Evolutionary conservation across 108 stramenopile genomes (phyloP), one percentile per base, ranked within the genome.

Genomic region (Schizochytrium sp.): DNA sequence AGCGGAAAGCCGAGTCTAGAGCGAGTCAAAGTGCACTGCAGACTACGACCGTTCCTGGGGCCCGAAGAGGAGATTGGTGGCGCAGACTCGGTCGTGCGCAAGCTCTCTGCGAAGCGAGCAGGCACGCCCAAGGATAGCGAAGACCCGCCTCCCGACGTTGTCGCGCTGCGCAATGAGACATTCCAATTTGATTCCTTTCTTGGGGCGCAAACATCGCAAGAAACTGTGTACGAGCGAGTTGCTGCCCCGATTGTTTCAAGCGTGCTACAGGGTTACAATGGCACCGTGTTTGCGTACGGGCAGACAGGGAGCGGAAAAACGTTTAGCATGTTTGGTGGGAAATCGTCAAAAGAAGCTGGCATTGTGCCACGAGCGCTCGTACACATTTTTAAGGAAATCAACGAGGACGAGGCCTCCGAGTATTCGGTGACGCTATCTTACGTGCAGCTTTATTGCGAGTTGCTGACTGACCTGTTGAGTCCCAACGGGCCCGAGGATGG

Each of bases 251-350:
- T 88, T 45, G 87, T 88, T 41, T 57, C 53, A 23, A 59, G 87
- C 58, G 90, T 53, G 21, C 34, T 91, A 28, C 58, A 55, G 1
- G 91, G 91, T 0, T 91, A 89, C 60, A 91, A 91, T 8, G 91
- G 91, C 58, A 72, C 69, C 21, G 58, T 91, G 25, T 89, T 91
- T 5, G 88, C 89, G n/a, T 91, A 91, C 47, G 91, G 91, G 41
- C 91, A 91, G 57, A 89, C 89, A 5, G 89, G 91, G n/a, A 57
- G 53, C 41, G 87, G 87, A 1, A 88, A 88, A 44, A 88, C 87
- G 14, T 44, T 41, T 57, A 88, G 59, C 58, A 88, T 88, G 87
- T 34, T 88, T 34, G 87, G 87, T 5, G 41, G 41, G 19, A 72
- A 34, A n/a, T 57, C 48, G 1, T 16, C 87, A 43, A 44, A 10